Evolutionary conservation across 2,329 filamentous ascomycete species (phyloP).

Genomic region (Neoscytalidium dimidiatum): DNA sequence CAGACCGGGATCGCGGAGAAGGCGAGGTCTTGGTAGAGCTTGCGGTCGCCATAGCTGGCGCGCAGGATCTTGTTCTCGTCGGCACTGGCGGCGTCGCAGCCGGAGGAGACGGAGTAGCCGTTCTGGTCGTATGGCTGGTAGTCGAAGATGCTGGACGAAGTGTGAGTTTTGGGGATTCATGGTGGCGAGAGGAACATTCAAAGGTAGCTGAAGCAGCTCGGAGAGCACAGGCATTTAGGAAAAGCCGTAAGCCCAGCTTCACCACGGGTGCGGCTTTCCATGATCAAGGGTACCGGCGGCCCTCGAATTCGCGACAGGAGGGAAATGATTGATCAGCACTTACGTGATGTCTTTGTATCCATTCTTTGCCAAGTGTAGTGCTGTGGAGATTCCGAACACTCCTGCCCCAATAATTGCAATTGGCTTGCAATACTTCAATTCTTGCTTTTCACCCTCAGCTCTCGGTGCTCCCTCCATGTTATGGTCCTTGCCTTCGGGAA

Average conservation of each 20-base stretch:
- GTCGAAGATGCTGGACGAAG: not conserved
- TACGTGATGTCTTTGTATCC: constrained; percentile 20
- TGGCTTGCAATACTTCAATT: constrained; percentile 17
- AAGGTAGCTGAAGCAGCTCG: too few species aligned
- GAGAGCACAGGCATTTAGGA: too few species aligned
- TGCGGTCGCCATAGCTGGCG: constrained; percentile 57
- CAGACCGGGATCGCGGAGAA: constrained; percentile 17
- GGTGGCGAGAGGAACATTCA: too few species aligned
- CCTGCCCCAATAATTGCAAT: constrained; percentile 36
- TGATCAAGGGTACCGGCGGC: not conserved
- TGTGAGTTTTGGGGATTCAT: not conserved
- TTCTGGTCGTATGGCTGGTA: constrained; percentile 18
- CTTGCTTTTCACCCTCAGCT: constrained; percentile 13
- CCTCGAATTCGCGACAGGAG: not conserved
- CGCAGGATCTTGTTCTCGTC: constrained; percentile 60
- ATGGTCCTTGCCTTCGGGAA: not conserved
- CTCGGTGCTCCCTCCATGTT: constrained; percentile 19
- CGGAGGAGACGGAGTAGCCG: constrained; percentile 2
- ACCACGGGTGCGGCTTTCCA: too few species aligned
- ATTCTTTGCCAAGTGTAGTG: constrained; percentile 42
- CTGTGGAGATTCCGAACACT: constrained; percentile 40
- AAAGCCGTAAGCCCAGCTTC: too few species aligned
- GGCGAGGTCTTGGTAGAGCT: constrained; percentile 20
- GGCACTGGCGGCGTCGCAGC: constrained; percentile 20
- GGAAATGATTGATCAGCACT: not conserved